A percentile compares a stretch with the other conserved stretches of the same genome.
These are phyloP conservation scores for Juglanconis juglandina DNA, from an alignment of 2,329 filamentous ascomycete genomes.

Conservation along the genomic window DNA sequence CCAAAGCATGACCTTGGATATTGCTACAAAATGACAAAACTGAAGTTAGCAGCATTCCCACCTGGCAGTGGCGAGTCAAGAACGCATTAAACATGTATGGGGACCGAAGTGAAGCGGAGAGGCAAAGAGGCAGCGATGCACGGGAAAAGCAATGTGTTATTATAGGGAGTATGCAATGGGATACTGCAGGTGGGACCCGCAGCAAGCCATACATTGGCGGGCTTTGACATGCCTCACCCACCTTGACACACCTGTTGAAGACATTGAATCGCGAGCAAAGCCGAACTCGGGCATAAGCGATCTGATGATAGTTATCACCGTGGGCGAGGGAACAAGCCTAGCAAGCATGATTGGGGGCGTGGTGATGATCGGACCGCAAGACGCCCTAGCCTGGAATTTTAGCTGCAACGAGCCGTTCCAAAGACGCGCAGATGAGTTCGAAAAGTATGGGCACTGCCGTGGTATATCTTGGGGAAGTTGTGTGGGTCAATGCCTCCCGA, in stretches of 20 bases:
- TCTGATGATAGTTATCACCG: constrained; percentile 9
- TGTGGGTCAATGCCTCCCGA: not conserved
- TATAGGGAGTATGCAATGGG: not conserved
- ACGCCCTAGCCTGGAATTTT: constrained; percentile 1
- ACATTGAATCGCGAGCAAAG: not conserved
- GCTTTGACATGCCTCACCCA: no score
- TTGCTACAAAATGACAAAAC: not conserved
- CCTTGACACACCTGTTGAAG: no score
- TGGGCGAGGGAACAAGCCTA: not conserved
- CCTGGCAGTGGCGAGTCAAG: not conserved
- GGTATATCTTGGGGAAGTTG: not conserved
- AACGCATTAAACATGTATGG: not conserved
- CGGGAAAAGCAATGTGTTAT: not conserved
- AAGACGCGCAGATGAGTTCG: constrained; percentile 1
- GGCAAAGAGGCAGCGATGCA: no score
- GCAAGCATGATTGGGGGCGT: constrained; percentile 8
- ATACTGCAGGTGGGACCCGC: no score
- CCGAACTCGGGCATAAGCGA: constrained; percentile 8
- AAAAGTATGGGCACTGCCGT: not conserved
- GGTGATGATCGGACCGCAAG: constrained; percentile 2
- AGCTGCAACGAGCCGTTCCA: constrained; percentile 1
- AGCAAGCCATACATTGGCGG: no score
- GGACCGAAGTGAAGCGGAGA: not conserved
- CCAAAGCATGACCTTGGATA: not conserved
- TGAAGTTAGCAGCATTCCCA: not conserved